Conservation (phyloP, 2,329 filamentous ascomycete genomes). For the Colletotrichum musicola region DNA sequence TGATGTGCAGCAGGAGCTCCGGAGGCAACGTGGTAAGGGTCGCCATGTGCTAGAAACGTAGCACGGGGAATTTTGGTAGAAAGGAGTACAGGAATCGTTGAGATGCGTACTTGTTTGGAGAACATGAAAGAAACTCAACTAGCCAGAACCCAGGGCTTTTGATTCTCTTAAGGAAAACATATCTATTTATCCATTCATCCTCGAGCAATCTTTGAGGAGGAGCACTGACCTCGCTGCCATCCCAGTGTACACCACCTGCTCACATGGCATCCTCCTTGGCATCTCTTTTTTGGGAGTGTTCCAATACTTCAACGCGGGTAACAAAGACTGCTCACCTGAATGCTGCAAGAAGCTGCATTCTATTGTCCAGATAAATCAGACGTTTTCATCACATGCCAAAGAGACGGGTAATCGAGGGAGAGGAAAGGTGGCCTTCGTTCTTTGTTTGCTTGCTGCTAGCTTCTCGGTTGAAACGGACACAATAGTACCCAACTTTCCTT, state of each 20-base stretch:
- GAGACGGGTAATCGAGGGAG: neutral
- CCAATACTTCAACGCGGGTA: no score
- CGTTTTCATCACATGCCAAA: constrained; percentile 7
- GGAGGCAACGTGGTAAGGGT: no score
- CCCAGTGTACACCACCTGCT: neutral
- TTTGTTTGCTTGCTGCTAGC: neutral
- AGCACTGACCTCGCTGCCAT: neutral
- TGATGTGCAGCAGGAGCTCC: no score
- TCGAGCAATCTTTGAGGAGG: neutral
- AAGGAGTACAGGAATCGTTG: neutral
- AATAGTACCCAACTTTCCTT: neutral
- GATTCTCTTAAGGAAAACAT: constrained; percentile 1
- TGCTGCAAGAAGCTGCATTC: no score
- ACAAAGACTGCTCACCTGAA: no score
- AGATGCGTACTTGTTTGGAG: no score
- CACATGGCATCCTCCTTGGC: neutral
- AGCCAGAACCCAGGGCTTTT: neutral
- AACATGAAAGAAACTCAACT: neutral
- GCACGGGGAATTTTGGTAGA: neutral
- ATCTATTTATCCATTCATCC: neutral
- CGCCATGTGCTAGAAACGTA: neutral
- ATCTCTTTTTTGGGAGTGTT: neutral
- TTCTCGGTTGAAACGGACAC: neutral
- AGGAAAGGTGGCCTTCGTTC: constrained; percentile 15
- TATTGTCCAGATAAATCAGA: neutral